A percentile compares a stretch with the other conserved stretches of the same genome.
These are phyloP conservation scores for Dichotomocladium elegans DNA, from an alignment of 371 early-diverging fungal species.

Conservation along the genomic window DNA sequence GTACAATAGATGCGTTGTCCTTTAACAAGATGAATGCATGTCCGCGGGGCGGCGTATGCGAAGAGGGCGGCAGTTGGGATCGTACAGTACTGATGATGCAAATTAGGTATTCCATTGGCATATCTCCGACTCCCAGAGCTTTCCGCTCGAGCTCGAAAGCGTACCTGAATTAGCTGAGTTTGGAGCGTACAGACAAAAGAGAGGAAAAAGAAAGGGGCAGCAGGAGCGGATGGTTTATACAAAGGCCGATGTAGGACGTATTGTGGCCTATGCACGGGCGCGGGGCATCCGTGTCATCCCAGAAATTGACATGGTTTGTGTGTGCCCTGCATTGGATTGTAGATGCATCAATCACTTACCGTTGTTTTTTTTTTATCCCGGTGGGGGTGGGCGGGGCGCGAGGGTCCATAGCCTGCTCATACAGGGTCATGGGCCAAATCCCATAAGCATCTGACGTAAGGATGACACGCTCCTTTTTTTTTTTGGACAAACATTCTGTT, in stretches of 20 bases:
- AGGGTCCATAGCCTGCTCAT: conserved; percentile 61
- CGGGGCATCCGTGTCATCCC: conserved; percentile 63
- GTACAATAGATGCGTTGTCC: conserved; percentile 54
- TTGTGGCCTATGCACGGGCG: conserved; percentile 59
- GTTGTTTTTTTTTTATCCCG: no score
- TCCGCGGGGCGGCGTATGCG: not conserved
- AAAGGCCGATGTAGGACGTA: conserved; percentile 51
- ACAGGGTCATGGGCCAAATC: conserved; percentile 50
- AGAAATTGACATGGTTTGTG: conserved; percentile 72
- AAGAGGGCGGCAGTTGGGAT: not conserved
- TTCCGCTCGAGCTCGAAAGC: conserved; percentile 50
- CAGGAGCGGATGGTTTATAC: conserved; percentile 52
- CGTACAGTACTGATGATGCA: not conserved
- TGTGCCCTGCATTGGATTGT: no score
- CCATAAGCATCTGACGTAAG: conserved; percentile 40
- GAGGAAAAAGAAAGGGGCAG: no score
- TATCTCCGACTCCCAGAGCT: conserved; percentile 69
- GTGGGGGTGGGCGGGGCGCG: no score
- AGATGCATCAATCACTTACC: no score
- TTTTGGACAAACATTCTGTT: no score
- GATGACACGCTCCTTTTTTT: no score
- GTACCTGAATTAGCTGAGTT: conserved; percentile 59
- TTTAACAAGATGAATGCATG: conserved; percentile 56
- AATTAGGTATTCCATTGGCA: conserved; percentile 73
- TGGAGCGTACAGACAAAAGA: conserved; percentile 60